Evolutionary conservation across 2,329 filamentous ascomycete species (phyloP), one percentile per base, ranked within the genome.

Genomic region (Ceratocystis cubensis): DNA sequence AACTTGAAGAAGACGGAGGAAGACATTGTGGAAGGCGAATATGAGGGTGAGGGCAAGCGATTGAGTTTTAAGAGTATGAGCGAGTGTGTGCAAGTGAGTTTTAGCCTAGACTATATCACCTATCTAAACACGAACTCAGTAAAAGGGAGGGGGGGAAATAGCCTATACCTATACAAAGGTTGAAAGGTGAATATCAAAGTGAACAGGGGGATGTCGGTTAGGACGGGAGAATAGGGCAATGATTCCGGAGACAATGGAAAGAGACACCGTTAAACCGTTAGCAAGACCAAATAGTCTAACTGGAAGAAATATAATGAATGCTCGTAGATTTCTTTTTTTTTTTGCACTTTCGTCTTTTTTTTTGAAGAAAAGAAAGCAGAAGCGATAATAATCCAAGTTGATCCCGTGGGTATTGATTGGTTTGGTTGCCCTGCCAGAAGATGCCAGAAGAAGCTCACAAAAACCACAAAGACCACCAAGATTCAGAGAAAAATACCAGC

Each of bases 1-100:
- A 99, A 99, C 80, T 96, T 96, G 89, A 96, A 99, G 79, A 96
- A 97, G 74, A 99, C 94, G 71, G 92, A 97, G 67, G 94, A 96
- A 75, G 91, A 85, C 92, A 96, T 96, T 73, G 73, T 85, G 79
- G 75, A 17, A 28, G 15, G 17, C 17, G 15, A 30, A 25, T 20
- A 48, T 50, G 13, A 41, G 17, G 13, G 37, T 45, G 5, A 46
- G 25, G 8, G 61, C 17, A 10, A 22, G 20, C 3, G 25, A 28
- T 7, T 63, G 41, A 41, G 15, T 37, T 13, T 41, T 13, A 22
- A 46, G 46, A 25, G 28, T 56, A 45, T 46, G 61, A 63, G 41
- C 20, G 22, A 28, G 61, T 25, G 44, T 17, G n/a, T 8, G 61
- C 8, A 30, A 63, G 41, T 46, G 61, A 33, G 8, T 10, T 4